Evolutionary conservation across 768 basidiomycete genomes (phyloP).

Genomic region (Phaeotremella fagi): DNA sequence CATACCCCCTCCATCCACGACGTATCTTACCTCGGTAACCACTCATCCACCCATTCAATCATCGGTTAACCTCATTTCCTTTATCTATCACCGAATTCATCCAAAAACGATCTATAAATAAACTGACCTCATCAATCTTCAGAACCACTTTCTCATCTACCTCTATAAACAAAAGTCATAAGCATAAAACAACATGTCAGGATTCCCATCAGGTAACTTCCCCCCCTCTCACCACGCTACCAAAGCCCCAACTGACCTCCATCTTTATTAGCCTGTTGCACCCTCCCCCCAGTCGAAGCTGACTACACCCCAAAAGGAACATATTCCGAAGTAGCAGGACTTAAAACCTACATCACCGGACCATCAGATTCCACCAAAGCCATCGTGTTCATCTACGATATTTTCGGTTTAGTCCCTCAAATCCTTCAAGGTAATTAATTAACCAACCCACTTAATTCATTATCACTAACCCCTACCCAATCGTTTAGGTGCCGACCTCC

Average conservation of each 20-base stretch:
- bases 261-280: neutral
- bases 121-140: too few species aligned
- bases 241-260: too few species aligned
- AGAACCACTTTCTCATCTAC: too few species aligned
- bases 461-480: neutral
- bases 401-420: slow-evolving; percentile 43
- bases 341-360: slow-evolving; percentile 43
- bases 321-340: slow-evolving; percentile 13
- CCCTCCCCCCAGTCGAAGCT: neutral
- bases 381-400: slow-evolving; percentile 38
- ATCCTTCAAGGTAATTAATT: slow-evolving; percentile 39
- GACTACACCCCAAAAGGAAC: neutral
- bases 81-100: too few species aligned
- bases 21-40: too few species aligned
- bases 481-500: slow-evolving; percentile 57
- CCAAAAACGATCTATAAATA: too few species aligned
- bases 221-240: neutral
- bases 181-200: too few species aligned
- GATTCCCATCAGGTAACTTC: too few species aligned
- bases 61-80: too few species aligned
- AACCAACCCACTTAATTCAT: neutral
- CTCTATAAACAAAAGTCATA: too few species aligned
- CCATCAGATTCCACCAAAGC: slow-evolving; percentile 24
- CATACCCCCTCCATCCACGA: too few species aligned
- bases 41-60: too few species aligned